A percentile compares a stretch with the other conserved stretches of the same genome.
phyloP scores from a whole-genome alignment of 164 flowering plant genomes.

The Chimonanthus salicifolius region DNA sequence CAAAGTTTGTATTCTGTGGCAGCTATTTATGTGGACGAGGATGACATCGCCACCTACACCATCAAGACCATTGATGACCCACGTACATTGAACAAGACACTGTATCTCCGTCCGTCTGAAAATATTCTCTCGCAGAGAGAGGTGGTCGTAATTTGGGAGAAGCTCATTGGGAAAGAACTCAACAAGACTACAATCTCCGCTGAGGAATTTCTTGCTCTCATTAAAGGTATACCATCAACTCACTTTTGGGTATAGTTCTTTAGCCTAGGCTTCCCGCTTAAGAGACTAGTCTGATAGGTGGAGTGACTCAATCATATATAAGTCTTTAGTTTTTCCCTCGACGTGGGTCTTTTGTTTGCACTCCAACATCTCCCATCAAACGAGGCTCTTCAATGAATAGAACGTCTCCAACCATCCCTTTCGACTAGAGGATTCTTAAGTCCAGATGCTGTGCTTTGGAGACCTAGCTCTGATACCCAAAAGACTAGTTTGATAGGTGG shows the following conservation, averaged over 20 bases:
- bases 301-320: no score
- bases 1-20: constrained; percentile 9
- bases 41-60: constrained; percentile 59
- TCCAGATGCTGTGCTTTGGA: no score
- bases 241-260: background rate
- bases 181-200: constrained; percentile 30
- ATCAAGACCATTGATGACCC: constrained; percentile 63
- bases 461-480: no score
- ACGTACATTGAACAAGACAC: constrained; percentile 57
- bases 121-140: constrained; percentile 62
- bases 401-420: no score
- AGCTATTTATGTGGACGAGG: constrained; percentile 58
- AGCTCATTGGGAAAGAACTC: constrained; percentile 41
- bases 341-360: no score
- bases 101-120: constrained; percentile 52
- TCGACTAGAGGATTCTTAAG: no score
- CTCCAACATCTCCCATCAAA: no score
- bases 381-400: no score
- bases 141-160: constrained; percentile 62
- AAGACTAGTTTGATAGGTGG: no score
- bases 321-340: no score
- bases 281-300: no score
- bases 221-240: constrained; percentile 32
- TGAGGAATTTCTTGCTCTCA: constrained; percentile 34
- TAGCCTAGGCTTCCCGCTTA: no score